These are phyloP conservation scores for Fusarium sp. DNA, from an alignment of 2,329 filamentous ascomycete genomes.

Conservation along the genomic window DNA sequence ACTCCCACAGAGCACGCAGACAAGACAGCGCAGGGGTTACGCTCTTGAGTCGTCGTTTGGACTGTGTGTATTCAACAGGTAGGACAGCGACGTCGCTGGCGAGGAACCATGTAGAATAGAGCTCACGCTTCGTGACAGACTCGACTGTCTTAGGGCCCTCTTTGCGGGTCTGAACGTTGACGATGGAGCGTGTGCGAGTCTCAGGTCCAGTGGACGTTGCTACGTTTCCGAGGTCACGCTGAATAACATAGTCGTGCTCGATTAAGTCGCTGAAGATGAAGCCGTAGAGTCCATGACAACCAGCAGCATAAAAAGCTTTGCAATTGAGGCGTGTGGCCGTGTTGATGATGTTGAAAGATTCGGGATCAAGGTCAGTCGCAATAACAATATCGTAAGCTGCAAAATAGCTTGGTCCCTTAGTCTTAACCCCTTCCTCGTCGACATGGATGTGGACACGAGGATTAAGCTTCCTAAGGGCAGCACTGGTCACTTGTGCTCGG, in stretches of 20 bases:
- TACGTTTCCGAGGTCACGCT: slow-evolving; percentile 84
- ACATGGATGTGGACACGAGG: slow-evolving; percentile 83
- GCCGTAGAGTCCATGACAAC: slow-evolving; percentile 89
- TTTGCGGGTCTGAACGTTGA: slow-evolving; percentile 77
- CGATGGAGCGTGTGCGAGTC: slow-evolving; percentile 80
- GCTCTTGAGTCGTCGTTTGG: slow-evolving; percentile 74
- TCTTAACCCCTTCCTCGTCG: slow-evolving; percentile 74
- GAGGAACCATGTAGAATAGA: slow-evolving; percentile 89
- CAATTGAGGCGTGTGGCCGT: slow-evolving; percentile 83
- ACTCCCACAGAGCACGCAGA: slow-evolving; percentile 91
- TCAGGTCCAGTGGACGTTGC: slow-evolving; percentile 72
- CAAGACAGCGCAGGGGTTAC: slow-evolving; percentile 90
- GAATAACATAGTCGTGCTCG: slow-evolving; percentile 88
- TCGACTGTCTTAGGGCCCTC: slow-evolving; percentile 79
- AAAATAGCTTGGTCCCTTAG: slow-evolving; percentile 80
- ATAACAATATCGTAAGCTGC: slow-evolving; percentile 85
- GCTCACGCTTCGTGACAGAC: slow-evolving; percentile 89
- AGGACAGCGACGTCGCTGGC: slow-evolving; percentile 82
- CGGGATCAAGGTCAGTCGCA: slow-evolving; percentile 85
- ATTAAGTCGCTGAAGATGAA: slow-evolving; percentile 96
- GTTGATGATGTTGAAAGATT: slow-evolving; percentile 82
- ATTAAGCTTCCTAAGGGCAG: slow-evolving; percentile 87
- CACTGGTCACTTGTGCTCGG: slow-evolving; percentile 83
- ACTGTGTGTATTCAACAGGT: slow-evolving; percentile 73
- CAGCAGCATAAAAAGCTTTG: slow-evolving; percentile 89